Percentiles rank a stretch among this genome's conserved stretches.
phyloP scores from a whole-genome alignment of 805 yeast genomes.

The Suhomyces tanzawaensis region DNA sequence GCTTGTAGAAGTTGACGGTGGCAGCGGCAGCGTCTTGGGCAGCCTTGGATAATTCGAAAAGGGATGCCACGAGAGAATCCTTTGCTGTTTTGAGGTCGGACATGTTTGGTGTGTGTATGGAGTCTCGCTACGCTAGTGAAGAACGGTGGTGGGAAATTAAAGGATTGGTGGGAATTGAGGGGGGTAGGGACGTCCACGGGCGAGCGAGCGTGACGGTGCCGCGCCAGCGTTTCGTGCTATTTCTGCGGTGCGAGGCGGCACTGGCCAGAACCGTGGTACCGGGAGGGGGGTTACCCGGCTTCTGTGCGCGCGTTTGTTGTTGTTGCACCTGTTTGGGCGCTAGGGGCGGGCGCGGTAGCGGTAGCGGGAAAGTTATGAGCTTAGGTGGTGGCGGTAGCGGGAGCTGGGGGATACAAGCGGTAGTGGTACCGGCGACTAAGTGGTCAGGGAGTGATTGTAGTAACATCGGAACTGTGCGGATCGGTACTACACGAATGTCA shows the following conservation, averaged over 20 bases:
- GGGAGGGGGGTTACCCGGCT: slow-evolving; percentile 4
- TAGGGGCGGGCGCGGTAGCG: too few species aligned
- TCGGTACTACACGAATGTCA: too few species aligned
- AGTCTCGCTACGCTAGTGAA: slow-evolving; percentile 6
- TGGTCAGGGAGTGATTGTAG: too few species aligned
- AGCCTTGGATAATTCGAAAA: slow-evolving; percentile 81
- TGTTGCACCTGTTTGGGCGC: too few species aligned
- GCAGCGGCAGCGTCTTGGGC: slow-evolving; percentile 83
- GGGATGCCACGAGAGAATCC: slow-evolving; percentile 61
- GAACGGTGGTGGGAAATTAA: slow-evolving; percentile 7
- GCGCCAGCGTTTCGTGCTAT: background rate
- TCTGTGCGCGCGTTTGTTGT: too few species aligned
- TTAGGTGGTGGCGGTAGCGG: too few species aligned
- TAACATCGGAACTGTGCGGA: too few species aligned
- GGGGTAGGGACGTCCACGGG: background rate
- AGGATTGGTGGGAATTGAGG: slow-evolving; percentile 3
- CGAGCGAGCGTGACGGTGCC: background rate
- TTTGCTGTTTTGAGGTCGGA: slow-evolving; percentile 20
- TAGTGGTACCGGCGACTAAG: too few species aligned
- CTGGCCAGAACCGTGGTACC: slow-evolving; percentile 3
- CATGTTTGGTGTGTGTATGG: slow-evolving; percentile 10
- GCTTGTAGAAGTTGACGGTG: slow-evolving; percentile 70
- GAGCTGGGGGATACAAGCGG: too few species aligned
- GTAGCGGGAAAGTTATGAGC: too few species aligned
- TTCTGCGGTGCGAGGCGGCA: background rate